Evolutionary conservation across 306 rosid genomes (phyloP).

Genomic region (Vigna radiata): DNA sequence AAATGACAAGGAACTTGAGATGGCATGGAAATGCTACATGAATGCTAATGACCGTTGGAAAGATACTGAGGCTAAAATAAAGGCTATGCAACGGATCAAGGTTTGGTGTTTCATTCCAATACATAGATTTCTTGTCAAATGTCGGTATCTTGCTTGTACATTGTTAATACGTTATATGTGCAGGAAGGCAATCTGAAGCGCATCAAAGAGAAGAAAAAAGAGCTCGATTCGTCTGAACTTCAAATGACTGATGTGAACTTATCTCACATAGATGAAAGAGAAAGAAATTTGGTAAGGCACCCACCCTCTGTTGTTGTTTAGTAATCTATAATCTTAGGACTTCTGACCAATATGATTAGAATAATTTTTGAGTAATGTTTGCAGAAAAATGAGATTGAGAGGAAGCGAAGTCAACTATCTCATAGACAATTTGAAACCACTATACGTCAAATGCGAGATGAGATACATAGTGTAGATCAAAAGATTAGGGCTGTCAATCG

Average conservation of each 20-base stretch:
- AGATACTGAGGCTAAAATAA: constrained; percentile 63
- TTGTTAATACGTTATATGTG: constrained; percentile 43
- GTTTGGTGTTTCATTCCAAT: constrained; percentile 57
- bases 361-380: constrained; percentile 33
- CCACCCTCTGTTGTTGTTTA: constrained; percentile 41
- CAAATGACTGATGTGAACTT: constrained; percentile 60
- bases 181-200: constrained; percentile 75
- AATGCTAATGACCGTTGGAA: constrained; percentile 73
- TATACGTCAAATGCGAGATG: constrained; percentile 66
- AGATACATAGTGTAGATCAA: constrained; percentile 67
- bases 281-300: constrained; percentile 73
- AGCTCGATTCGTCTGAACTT: constrained; percentile 65
- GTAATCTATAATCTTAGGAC: constrained; percentile 37
- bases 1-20: constrained; percentile 68
- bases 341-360: constrained; percentile 11
- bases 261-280: constrained; percentile 79
- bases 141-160: constrained; percentile 23
- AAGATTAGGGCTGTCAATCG: constrained; percentile 63
- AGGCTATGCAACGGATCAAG: constrained; percentile 69
- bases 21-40: constrained; percentile 72
- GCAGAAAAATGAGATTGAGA: constrained; percentile 76
- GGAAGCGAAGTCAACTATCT: constrained; percentile 72
- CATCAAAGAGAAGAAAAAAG: constrained; percentile 72
- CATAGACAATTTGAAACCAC: constrained; percentile 77
- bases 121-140: constrained; percentile 24